Percentiles rank a stretch among this genome's conserved stretches.
Conservation (phyloP, 345 rosid species). For the Streptanthus diversifolius region DNA sequence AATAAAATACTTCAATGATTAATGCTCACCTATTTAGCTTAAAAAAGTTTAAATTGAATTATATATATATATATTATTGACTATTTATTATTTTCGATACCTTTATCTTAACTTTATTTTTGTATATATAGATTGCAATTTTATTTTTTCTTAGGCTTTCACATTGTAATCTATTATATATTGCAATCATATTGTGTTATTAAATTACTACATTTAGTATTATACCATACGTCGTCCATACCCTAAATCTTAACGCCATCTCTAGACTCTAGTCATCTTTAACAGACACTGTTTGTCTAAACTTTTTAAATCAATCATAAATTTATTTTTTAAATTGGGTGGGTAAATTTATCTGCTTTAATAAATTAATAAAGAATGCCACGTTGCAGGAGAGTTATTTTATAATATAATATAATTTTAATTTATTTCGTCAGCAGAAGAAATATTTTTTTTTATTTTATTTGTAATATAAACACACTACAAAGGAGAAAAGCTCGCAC, state of each 20-base stretch:
- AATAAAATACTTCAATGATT: too few relatives aligned
- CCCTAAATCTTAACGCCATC: background rate
- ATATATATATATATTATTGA: too few relatives aligned
- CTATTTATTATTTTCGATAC: too few relatives aligned
- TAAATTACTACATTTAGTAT: background rate
- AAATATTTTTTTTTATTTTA: background rate
- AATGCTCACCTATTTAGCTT: too few relatives aligned
- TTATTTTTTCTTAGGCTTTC: background rate
- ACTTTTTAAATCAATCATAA: background rate
- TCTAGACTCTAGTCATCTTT: background rate
- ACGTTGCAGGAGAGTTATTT: background rate
- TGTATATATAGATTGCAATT: too few relatives aligned
- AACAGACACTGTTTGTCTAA: background rate
- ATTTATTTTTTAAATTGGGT: background rate
- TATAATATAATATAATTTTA: background rate
- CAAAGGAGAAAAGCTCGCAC: constrained; percentile 1
- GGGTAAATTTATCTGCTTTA: background rate
- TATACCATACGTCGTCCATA: background rate
- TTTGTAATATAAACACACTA: background rate
- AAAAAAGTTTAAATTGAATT: too few relatives aligned
- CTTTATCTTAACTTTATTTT: too few relatives aligned
- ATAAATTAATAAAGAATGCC: background rate
- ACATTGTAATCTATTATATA: background rate
- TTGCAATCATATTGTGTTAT: background rate
- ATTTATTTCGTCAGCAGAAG: background rate